Conservation (phyloP, 2,329 filamentous ascomycete genomes). For the Phyllosticta ampelicida region DNA sequence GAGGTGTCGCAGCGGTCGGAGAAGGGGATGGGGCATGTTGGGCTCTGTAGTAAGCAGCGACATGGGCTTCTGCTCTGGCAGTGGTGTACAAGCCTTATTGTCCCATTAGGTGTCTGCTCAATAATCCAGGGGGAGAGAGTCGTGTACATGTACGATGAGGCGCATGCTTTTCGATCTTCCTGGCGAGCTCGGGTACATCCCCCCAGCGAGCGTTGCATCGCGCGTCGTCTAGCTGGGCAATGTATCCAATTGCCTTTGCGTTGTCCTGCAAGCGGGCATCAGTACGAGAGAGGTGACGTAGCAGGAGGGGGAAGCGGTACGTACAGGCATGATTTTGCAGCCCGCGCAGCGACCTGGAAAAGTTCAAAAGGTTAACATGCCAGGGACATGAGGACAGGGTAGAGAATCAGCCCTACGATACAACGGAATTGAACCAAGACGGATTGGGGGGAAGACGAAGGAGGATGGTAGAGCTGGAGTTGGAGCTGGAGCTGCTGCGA, state of each 20-base stretch:
- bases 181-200: conserved; percentile 74
- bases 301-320: not conserved
- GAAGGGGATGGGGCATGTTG: conserved; percentile 33
- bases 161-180: conserved; percentile 92
- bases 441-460: conserved; percentile 6
- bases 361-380: not conserved
- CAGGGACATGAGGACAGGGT: not conserved
- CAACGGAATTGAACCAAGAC: not conserved
- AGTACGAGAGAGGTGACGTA: conserved; percentile 9
- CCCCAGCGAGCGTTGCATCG: conserved; percentile 84
- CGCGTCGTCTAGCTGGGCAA: conserved; percentile 71
- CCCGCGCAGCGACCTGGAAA: not conserved
- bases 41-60: conserved; percentile 29
- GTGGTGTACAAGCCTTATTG: conserved; percentile 35
- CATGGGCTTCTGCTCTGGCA: conserved; percentile 36
- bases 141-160: conserved; percentile 69
- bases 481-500: not conserved
- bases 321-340: conserved; percentile 8
- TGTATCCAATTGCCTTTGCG: conserved; percentile 72
- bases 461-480: not conserved
- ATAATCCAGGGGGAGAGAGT: conserved; percentile 11
- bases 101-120: not conserved
- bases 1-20: conserved; percentile 21
- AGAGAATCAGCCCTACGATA: conserved; percentile 1
- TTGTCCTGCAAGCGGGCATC: conserved; percentile 34